Evolutionary conservation across 495 filamentous ascomycete species (phyloP).

Genomic region (Penicillium waksmanii): DNA sequence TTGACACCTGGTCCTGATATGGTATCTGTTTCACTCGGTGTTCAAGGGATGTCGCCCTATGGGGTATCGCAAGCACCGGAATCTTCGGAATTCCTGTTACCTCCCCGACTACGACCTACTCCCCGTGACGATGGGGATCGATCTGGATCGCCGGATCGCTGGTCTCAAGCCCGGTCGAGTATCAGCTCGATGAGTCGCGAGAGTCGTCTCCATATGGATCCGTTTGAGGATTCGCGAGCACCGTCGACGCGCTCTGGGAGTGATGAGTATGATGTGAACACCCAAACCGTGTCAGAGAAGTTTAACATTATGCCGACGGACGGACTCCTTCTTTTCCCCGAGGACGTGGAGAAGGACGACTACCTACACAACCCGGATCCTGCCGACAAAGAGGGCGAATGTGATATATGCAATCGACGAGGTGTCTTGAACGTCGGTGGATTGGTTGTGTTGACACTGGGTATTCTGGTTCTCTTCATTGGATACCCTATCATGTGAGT

Average conservation of each 20-base stretch:
- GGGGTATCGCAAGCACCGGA: slow-evolving; percentile 45
- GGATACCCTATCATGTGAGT: slow-evolving; percentile 74
- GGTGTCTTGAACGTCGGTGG: slow-evolving; percentile 72
- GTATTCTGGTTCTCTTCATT: slow-evolving; percentile 70
- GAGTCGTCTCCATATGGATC: slow-evolving; percentile 45
- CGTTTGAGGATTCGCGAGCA: slow-evolving; percentile 59
- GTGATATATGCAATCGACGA: slow-evolving; percentile 69
- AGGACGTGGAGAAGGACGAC: slow-evolving; percentile 81
- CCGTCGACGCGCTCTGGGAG: slow-evolving; percentile 66
- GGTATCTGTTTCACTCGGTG: slow-evolving; percentile 12
- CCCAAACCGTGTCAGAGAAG: slow-evolving; percentile 77
- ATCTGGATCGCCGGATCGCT: slow-evolving; percentile 27
- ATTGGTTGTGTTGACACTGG: slow-evolving; percentile 61
- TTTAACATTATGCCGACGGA: slow-evolving; percentile 77
- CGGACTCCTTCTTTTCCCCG: slow-evolving; percentile 70
- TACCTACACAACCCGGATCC: slow-evolving; percentile 74
- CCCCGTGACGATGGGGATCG: slow-evolving; percentile 18
- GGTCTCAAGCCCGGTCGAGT: slow-evolving; percentile 27
- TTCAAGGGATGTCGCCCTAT: slow-evolving; percentile 31
- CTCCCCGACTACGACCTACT: slow-evolving; percentile 44
- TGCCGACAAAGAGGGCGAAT: slow-evolving; percentile 65
- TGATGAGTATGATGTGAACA: slow-evolving; percentile 70
- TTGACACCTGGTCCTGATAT: slow-evolving; percentile 26
- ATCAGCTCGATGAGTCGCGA: slow-evolving; percentile 53
- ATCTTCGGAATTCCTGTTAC: slow-evolving; percentile 64